Evolutionary conservation across 129 eudicot species (phyloP).

Genomic region (Helianthus tuberosus): DNA sequence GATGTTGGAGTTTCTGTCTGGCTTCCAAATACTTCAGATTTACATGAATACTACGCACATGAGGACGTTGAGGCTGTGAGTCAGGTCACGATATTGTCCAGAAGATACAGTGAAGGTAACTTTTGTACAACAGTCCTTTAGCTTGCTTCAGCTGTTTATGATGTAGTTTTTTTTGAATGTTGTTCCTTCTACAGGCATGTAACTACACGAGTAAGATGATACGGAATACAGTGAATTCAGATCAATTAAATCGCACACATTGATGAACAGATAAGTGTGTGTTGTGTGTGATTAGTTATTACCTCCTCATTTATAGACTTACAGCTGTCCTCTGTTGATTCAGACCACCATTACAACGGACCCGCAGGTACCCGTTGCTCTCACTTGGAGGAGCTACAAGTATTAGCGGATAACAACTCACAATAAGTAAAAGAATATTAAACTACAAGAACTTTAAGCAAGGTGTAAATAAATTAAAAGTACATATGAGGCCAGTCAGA

Average conservation of each 20-base stretch:
- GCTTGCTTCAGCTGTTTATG: slow-evolving; percentile 65
- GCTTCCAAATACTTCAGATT: slow-evolving; percentile 93
- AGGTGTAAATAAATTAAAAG: too few relatives aligned
- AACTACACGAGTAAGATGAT: slow-evolving; percentile 14
- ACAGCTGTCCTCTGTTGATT: too few relatives aligned
- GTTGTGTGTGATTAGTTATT: neutral
- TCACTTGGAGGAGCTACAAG: too few relatives aligned
- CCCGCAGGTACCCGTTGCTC: too few relatives aligned
- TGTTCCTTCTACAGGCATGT: slow-evolving; percentile 48
- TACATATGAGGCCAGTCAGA: too few relatives aligned
- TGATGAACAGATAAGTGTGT: slow-evolving; percentile 42
- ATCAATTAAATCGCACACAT: slow-evolving; percentile 16
- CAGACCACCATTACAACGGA: too few relatives aligned
- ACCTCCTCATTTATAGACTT: slow-evolving; percentile 40
- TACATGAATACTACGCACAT: slow-evolving; percentile 92
- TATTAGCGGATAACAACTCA: too few relatives aligned
- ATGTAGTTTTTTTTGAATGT: slow-evolving; percentile 38
- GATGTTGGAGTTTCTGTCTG: slow-evolving; percentile 74
- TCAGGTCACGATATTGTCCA: slow-evolving; percentile 97
- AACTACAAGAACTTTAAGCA: too few relatives aligned
- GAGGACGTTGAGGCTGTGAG: slow-evolving; percentile 68
- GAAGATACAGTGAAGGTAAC: slow-evolving; percentile 88
- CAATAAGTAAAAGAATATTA: too few relatives aligned
- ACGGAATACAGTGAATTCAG: slow-evolving; percentile 6
- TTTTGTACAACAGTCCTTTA: slow-evolving; percentile 59